A percentile compares a stretch with the other conserved stretches of the same genome.
These are phyloP conservation scores for Mrakia gelida DNA, from an alignment of 768 basidiomycete genomes.

Conservation along the genomic window DNA sequence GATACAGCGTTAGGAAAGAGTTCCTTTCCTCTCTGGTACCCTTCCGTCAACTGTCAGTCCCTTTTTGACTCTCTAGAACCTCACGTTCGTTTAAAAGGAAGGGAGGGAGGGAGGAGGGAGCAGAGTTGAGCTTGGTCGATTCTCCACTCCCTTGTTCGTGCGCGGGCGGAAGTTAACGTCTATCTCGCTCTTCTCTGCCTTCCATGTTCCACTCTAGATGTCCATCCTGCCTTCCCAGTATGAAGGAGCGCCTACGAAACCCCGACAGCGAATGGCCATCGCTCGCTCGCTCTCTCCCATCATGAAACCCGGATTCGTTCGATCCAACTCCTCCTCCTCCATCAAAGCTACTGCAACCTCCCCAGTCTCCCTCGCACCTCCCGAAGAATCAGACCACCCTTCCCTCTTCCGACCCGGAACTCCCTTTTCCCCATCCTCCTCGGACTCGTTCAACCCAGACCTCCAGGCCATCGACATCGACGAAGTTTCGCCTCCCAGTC, in stretches of 20 bases:
- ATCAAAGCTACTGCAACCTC: not conserved
- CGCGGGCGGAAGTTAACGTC: not conserved
- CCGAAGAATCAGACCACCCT: not conserved
- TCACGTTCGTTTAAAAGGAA: too few species aligned
- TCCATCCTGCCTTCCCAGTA: constrained; percentile 19
- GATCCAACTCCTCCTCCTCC: not conserved
- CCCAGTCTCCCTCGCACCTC: not conserved
- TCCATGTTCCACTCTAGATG: not conserved
- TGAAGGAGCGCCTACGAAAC: not conserved
- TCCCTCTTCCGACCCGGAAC: not conserved
- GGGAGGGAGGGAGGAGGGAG: too few species aligned
- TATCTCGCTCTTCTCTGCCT: not conserved
- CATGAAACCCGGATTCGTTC: not conserved
- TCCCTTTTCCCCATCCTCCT: not conserved
- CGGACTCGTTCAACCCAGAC: not conserved
- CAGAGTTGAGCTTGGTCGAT: not conserved
- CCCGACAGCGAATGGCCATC: not conserved
- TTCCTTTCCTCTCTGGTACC: too few species aligned
- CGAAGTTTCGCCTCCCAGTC: not conserved
- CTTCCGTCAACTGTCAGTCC: too few species aligned
- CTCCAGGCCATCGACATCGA: not conserved
- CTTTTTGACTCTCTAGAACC: too few species aligned
- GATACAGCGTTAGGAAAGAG: too few species aligned
- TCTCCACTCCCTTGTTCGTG: not conserved
- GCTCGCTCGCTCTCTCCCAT: not conserved